Percentiles rank a stretch among this genome's conserved stretches.
phyloP scores from a whole-genome alignment of 1,139 yeast genomes.

The Kodamaea fungicola region DNA sequence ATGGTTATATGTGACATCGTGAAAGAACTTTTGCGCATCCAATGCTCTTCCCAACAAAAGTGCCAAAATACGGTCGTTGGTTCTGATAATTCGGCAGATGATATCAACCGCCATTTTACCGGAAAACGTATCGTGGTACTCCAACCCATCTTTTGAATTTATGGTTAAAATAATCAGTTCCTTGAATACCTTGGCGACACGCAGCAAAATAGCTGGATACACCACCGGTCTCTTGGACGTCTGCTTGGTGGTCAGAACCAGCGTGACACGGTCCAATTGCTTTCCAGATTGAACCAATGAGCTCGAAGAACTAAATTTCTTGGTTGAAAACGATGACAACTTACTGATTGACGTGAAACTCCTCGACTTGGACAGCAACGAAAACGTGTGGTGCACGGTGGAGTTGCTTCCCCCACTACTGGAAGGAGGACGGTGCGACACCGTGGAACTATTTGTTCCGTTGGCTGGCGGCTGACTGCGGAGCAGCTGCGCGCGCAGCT shows the following conservation, averaged over 20 bases:
- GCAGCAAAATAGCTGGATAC: slow-evolving; percentile 85
- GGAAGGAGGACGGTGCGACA: slow-evolving; percentile 13
- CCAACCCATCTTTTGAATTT: slow-evolving; percentile 88
- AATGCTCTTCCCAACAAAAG: slow-evolving; percentile 83
- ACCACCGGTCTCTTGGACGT: slow-evolving; percentile 58
- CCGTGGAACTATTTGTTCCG: slow-evolving; percentile 8
- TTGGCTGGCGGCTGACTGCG: slow-evolving; percentile 8
- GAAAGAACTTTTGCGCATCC: slow-evolving; percentile 92
- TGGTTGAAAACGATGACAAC: slow-evolving; percentile 37
- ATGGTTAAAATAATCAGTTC: slow-evolving; percentile 71
- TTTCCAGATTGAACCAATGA: slow-evolving; percentile 21
- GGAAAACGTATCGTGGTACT: slow-evolving; percentile 90
- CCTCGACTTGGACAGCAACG: slow-evolving; percentile 40
- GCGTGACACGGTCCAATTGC: slow-evolving; percentile 29
- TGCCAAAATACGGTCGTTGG: slow-evolving; percentile 89
- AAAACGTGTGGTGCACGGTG: slow-evolving; percentile 32
- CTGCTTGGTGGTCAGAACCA: slow-evolving; percentile 35
- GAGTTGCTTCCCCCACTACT: slow-evolving; percentile 21
- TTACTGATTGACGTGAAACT: slow-evolving; percentile 44
- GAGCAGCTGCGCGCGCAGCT: slow-evolving; percentile 9
- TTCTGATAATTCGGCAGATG: slow-evolving; percentile 77
- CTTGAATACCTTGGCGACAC: slow-evolving; percentile 77
- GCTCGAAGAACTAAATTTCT: slow-evolving; percentile 37
- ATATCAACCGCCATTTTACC: slow-evolving; percentile 94
- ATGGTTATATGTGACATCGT: slow-evolving; percentile 94